phyloP scores from a whole-genome alignment of 1,284 basidiomycete genomes.

The Puccinia polysora region DNA sequence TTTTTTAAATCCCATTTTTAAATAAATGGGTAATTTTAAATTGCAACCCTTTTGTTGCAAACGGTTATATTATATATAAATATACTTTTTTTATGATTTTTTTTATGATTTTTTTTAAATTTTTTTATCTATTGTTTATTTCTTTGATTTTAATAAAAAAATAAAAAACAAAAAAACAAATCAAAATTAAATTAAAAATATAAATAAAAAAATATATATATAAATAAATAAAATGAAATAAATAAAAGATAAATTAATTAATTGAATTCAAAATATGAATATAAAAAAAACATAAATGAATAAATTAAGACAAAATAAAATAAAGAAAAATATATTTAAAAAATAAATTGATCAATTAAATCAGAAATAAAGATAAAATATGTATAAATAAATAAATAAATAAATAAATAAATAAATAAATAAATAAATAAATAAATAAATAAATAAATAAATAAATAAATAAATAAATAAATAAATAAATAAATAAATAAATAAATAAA shows the following conservation, averaged over 20 bases:
- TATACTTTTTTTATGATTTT: no score
- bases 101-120: no score
- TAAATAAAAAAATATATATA: background rate
- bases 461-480: background rate
- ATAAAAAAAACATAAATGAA: background rate
- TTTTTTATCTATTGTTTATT: no score
- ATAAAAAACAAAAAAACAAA: conserved; percentile 4
- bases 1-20: no score
- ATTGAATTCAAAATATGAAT: background rate
- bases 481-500: background rate
- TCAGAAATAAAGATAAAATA: background rate
- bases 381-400: background rate
- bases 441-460: background rate
- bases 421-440: background rate
- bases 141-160: no score
- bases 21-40: no score
- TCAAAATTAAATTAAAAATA: background rate
- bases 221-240: background rate
- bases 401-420: background rate
- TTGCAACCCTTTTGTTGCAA: no score
- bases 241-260: background rate
- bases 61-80: no score
- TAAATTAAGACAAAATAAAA: background rate
- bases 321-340: background rate
- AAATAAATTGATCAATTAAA: background rate